Conservation (phyloP, 495 filamentous ascomycete species). For the Aspergillus leporis region DNA sequence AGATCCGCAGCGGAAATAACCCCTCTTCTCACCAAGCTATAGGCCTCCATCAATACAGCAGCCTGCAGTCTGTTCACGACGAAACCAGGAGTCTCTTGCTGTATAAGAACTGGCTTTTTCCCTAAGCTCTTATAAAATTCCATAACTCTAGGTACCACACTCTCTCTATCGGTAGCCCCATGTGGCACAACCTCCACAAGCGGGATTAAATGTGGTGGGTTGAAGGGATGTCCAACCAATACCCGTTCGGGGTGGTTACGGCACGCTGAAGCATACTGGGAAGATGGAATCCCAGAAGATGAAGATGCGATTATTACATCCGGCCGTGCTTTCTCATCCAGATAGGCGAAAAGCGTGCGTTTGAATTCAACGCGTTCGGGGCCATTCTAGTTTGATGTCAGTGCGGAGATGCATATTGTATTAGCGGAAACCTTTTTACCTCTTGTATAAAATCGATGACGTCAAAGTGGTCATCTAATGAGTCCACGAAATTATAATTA, state of each 20-base stretch:
- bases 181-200: constrained; percentile 54
- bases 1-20: constrained; percentile 36
- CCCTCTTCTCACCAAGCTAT: constrained; percentile 34
- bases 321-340: constrained; percentile 19
- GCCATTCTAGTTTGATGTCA: constrained; percentile 15
- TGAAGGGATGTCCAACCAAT: constrained; percentile 57
- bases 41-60: constrained; percentile 34
- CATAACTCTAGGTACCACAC: constrained; percentile 20
- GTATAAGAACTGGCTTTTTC: constrained; percentile 45
- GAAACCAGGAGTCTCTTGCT: constrained; percentile 47
- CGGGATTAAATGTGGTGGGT: constrained; percentile 59
- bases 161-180: constrained; percentile 10
- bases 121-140: constrained; percentile 44
- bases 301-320: constrained; percentile 23
- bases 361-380: constrained; percentile 24
- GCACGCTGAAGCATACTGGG: constrained; percentile 24
- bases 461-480: constrained; percentile 14
- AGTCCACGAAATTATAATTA: constrained; percentile 18
- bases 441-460: constrained; percentile 21
- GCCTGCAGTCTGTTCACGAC: constrained; percentile 39
- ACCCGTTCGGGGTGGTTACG: constrained; percentile 35
- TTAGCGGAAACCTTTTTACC: constrained; percentile 8
- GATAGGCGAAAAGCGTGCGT: constrained; percentile 20
- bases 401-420: not conserved
- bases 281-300: constrained; percentile 26